phyloP scores from a whole-genome alignment of 2,329 filamentous ascomycete genomes.

The Clarireedia monteithiana region DNA sequence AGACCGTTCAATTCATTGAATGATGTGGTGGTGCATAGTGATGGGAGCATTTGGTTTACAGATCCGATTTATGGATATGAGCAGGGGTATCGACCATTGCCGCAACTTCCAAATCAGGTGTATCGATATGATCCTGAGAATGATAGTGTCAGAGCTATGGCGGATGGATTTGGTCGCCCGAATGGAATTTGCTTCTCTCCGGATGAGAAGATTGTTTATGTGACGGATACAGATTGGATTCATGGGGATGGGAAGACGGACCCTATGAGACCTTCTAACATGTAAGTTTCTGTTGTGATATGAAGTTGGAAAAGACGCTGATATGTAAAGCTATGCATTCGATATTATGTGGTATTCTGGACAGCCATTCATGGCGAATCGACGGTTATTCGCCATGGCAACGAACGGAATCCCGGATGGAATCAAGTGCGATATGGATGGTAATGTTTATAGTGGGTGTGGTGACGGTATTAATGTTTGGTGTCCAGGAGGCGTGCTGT shows the following conservation, averaged over 20 bases:
- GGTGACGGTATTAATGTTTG: constrained; percentile 47
- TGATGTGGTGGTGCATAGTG: constrained; percentile 44
- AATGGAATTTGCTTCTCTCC: constrained; percentile 53
- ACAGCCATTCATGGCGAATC: constrained; percentile 9
- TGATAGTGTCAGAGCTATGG: constrained; percentile 44
- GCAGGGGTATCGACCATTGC: constrained; percentile 47
- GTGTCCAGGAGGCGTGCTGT: constrained; percentile 37
- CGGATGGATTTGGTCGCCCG: constrained; percentile 46
- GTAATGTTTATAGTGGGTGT: constrained; percentile 46
- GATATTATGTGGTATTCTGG: constrained; percentile 13
- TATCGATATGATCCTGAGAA: constrained; percentile 46
- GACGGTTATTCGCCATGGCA: constrained; percentile 44
- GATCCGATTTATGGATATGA: constrained; percentile 51
- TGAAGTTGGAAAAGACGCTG: background rate
- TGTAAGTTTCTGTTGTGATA: constrained; percentile 20
- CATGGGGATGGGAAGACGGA: constrained; percentile 28
- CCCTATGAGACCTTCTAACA: constrained; percentile 27
- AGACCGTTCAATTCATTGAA: constrained; percentile 51
- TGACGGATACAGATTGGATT: constrained; percentile 39
- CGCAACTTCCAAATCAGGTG: constrained; percentile 47
- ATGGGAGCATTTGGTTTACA: constrained; percentile 52
- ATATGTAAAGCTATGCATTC: constrained; percentile 12
- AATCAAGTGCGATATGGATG: constrained; percentile 41
- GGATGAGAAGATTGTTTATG: constrained; percentile 41
- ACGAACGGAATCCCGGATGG: constrained; percentile 50